Conservation (phyloP, 2,329 filamentous ascomycete genomes). For the Diaporthe eres region DNA sequence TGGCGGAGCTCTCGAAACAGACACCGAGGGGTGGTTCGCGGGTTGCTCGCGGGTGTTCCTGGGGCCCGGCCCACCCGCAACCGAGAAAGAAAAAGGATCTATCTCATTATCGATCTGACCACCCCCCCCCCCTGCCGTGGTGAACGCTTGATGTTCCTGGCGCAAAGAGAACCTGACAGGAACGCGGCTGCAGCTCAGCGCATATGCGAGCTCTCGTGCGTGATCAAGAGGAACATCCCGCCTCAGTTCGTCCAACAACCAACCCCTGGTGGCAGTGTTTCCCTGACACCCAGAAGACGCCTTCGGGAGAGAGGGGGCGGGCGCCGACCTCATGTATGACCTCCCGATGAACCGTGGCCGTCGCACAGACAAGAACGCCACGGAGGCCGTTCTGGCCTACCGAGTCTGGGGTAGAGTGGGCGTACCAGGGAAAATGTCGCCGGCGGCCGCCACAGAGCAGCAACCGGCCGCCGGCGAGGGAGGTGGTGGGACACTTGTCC, state of each 20-base stretch:
- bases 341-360: not conserved
- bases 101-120: conserved; percentile 10
- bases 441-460: not conserved
- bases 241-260: not conserved
- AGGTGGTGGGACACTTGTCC: not conserved
- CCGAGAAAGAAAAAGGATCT: not conserved
- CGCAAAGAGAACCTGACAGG: not conserved
- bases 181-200: not conserved
- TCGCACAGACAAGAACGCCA: conserved; percentile 22
- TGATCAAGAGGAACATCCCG: not conserved
- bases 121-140: no score
- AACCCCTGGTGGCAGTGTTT: not conserved
- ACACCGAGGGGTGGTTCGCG: not conserved
- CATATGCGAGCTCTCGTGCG: not conserved
- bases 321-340: not conserved
- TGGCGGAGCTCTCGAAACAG: conserved; percentile 16
- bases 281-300: not conserved
- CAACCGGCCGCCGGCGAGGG: conserved; percentile 3
- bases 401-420: conserved; percentile 15
- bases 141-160: not conserved
- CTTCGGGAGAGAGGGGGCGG: not conserved
- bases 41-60: not conserved
- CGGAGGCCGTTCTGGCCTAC: not conserved
- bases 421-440: not conserved
- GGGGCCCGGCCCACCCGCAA: no score